Base-by-base conservation (phyloP, 1,284 basidiomycete genomes). In the Ustilago curta region DNA sequence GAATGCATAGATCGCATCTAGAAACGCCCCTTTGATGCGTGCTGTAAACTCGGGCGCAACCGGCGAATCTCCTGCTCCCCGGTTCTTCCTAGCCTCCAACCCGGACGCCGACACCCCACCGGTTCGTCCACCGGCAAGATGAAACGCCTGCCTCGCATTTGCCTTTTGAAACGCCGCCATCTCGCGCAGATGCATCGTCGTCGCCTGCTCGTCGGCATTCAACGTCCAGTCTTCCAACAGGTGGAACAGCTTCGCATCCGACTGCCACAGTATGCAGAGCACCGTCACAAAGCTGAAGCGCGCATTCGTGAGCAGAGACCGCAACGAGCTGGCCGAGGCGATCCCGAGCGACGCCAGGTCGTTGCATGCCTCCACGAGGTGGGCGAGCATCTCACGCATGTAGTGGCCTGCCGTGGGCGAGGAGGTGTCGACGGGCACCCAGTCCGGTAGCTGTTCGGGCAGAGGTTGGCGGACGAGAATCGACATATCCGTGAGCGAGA, bases 201-300 rank as follows among this genome's bases (percentile, higher is more conserved):
- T 88, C 0, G 87, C 77, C 47, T 81, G 74, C 56, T 86, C 83
- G 29, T 87, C 83, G 4, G 87, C 70, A 66, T 90, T 91, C 1
- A 90, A 87, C 14, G 89, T 87, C 95, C 95, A 98, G 44, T 90
- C 90, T 83, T 99, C 97, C 21, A 98, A 88, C 62, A 90, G 87
- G 85, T 94, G 91, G 81, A 98, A 92, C 9, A 91, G 85, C 67
- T 90, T 90, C 0, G 95, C 91, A 83, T 99, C 96, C 29, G 91
- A 88, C 45, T 92, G 84, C 97, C 97, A 99, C 11, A 89, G 88
- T 21, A 88, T 87, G 51, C 91, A 89, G 19, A 98, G 88, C 31
- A 92, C 89, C 81, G 96, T 93, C 53, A 90, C 90, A 84, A 98
- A 95, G 75, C 91, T 90, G 93, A 95, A 97, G 75, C 93, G 89